Conservation (phyloP, 495 filamentous ascomycete genomes). For the Aspergillus bridgeri region DNA sequence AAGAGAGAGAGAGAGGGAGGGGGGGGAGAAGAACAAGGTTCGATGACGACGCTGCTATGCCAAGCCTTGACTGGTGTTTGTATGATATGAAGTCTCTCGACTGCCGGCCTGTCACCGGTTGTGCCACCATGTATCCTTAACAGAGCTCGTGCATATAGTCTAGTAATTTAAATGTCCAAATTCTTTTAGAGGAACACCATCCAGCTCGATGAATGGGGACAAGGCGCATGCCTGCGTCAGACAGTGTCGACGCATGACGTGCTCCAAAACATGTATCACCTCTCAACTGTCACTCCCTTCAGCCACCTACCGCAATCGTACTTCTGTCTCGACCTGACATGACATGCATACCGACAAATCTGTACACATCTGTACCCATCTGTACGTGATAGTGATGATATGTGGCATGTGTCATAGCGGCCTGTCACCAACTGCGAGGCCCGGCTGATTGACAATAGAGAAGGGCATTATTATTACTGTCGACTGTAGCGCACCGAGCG, state of each 20-base stretch:
- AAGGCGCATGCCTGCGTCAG: too few relatives aligned
- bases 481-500: not conserved
- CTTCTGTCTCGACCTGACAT: not conserved
- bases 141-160: not conserved
- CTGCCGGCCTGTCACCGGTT: not conserved
- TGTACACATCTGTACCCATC: too few relatives aligned
- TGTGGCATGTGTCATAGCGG: not conserved
- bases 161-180: not conserved
- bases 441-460: not conserved
- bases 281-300: not conserved
- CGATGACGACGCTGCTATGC: not conserved
- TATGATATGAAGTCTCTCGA: not conserved
- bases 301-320: not conserved
- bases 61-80: not conserved
- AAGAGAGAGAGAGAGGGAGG: too few relatives aligned
- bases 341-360: not conserved
- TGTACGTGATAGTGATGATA: not conserved
- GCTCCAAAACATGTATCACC: not conserved
- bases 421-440: too few relatives aligned
- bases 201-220: too few relatives aligned
- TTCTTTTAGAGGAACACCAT: not conserved
- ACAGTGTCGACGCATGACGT: too few relatives aligned
- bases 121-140: not conserved
- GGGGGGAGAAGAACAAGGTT: not conserved
- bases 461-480: not conserved